Evolutionary conservation across 805 yeast species (phyloP), one percentile per base, ranked within the genome.

Genomic region (Starmerella sirachaensis): DNA sequence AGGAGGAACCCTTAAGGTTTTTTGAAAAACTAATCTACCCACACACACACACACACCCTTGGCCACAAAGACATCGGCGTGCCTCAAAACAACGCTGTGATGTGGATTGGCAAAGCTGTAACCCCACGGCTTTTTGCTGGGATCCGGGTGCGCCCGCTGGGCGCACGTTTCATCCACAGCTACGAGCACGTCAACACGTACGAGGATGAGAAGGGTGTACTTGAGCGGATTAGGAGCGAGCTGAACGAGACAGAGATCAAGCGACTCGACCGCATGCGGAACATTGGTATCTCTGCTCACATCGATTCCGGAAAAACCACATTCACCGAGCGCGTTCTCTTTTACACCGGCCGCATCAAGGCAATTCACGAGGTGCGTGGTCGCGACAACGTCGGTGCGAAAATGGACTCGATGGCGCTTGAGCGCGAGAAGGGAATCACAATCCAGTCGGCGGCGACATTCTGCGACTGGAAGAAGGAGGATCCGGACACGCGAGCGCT

Each of bases 381-480:
- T 33, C 75, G 91, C 54, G 98, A 91, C 59, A 78, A 85, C 49
- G 97, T 91, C 41, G 99, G 99, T 44, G 99, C 99, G 40, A 91
- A 86, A 65, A 91, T 91, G 99, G 98, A 91, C 62, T 88, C 86
- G 44, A 91, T 91, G 98, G 98, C 91, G 52, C 69, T 91, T 50
- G 98, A 91, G 64, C 76, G 98, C 59, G 98, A 91, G 62, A 91
- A 91, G 59, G 98, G 98, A 62, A 91, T 91, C 56, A 91, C 98
- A 35, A 91, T 91, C 58, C 98, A 91, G 64, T 84, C 95, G 43
- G 98, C 98, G 46, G 98, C 98, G 24, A 91, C 98, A 2, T 91
- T 82, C 65, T 88, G 97, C 67, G 78, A 93, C 34, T 91, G 98
- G 98, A 78, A 78, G 42, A 82, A 81, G 56, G 46, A 41, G 22